A percentile compares a stretch with the other conserved stretches of the same genome.
phyloP scores from a whole-genome alignment of 768 basidiomycete genomes.

The Pleurotus eryngii region DNA sequence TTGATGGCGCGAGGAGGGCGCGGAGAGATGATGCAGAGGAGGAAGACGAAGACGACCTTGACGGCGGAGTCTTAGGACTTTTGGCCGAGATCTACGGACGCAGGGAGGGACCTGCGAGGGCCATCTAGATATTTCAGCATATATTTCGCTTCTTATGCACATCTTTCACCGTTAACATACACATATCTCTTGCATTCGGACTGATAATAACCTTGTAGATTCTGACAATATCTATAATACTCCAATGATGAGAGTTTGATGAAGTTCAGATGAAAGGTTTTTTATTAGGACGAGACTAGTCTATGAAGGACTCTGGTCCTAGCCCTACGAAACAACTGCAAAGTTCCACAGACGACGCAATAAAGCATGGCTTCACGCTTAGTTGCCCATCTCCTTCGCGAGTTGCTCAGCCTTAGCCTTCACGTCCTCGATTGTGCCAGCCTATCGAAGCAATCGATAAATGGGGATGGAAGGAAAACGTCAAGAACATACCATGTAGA shows the following conservation, averaged over 20 bases:
- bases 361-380: conserved; percentile 17
- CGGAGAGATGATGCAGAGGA: conserved; percentile 47
- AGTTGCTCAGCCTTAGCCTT: conserved; percentile 97
- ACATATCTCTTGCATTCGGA: too few species aligned
- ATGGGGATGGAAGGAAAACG: not conserved
- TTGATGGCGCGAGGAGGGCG: conserved; percentile 35
- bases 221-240: too few species aligned
- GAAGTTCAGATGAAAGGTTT: not conserved
- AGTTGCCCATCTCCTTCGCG: conserved; percentile 85
- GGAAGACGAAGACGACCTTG: conserved; percentile 62
- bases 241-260: too few species aligned
- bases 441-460: conserved; percentile 24
- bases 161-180: too few species aligned
- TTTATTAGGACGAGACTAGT: conserved; percentile 7
- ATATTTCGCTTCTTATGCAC: conserved; percentile 11
- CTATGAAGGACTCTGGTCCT: not conserved
- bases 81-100: conserved; percentile 83
- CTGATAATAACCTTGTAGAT: too few species aligned
- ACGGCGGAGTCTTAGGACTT: conserved; percentile 82
- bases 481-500: conserved; percentile 77
- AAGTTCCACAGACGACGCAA: not conserved
- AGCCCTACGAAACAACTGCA: not conserved
- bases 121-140: conserved; percentile 28
- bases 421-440: conserved; percentile 95
- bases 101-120: conserved; percentile 47